Evolutionary conservation across 1,284 basidiomycete genomes (phyloP).

Genomic region (Cutaneotrichosporon sp.): DNA sequence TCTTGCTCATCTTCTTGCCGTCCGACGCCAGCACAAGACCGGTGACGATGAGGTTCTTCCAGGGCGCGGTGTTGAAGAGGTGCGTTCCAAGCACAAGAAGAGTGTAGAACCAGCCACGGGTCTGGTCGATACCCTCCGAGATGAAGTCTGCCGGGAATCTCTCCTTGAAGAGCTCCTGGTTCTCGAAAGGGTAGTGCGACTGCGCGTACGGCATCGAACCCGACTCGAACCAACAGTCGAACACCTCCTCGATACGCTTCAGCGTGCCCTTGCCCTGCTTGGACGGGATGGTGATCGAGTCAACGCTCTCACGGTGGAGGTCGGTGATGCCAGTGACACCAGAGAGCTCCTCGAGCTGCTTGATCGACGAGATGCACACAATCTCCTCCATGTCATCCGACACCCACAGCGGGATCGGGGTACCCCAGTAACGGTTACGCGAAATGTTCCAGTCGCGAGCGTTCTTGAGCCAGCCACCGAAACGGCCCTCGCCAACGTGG

Average conservation of each 20-base stretch:
- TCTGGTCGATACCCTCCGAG: conserved; percentile 94
- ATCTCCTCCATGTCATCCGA: conserved; percentile 94
- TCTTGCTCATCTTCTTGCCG: conserved; percentile 99
- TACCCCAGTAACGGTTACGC: conserved; percentile 99
- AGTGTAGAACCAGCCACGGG: conserved; percentile 99
- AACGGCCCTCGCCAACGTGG: conserved; percentile 84
- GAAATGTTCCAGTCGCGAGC: conserved; percentile 99
- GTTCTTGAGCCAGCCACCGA: conserved; percentile 96
- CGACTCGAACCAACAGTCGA: conserved; percentile 99
- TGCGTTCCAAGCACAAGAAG: conserved; percentile 93
- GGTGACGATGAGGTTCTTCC: conserved; percentile 97
- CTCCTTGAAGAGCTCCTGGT: conserved; percentile 67
- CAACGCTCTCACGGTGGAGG: conserved; percentile 91
- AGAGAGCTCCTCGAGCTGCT: conserved; percentile 82
- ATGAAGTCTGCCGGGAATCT: conserved; percentile 98
- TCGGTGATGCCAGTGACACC: conserved; percentile 86
- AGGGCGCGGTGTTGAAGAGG: conserved; percentile 88
- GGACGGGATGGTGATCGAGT: conserved; percentile 94
- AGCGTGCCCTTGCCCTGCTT: conserved; percentile 84
- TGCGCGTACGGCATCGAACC: conserved; percentile 99
- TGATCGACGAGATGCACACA: conserved; percentile 82
- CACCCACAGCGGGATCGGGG: conserved; percentile 94
- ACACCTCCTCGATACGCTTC: conserved; percentile 91
- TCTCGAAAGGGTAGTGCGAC: conserved; percentile 96
- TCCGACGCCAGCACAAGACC: conserved; percentile 96